Base-by-base conservation (phyloP, 768 basidiomycete genomes). In the Suillus decipiens region DNA sequence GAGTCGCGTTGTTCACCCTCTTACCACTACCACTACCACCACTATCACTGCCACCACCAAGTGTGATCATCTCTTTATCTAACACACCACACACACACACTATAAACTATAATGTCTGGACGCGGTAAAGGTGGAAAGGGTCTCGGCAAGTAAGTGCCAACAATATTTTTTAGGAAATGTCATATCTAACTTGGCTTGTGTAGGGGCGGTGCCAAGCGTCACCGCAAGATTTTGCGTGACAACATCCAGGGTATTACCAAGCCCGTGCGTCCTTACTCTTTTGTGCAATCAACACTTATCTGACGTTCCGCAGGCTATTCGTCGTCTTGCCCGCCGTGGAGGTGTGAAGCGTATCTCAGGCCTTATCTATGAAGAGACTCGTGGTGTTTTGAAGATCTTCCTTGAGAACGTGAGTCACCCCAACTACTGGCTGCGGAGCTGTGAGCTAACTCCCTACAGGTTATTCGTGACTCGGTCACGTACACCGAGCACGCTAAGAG, bases 401-500 rank as follows among this genome's bases (percentile, higher is more conserved):
- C 82, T 92, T 19, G 90, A 92, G 79, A 90, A 89, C 65, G 87
- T 87, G 68, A 72, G 89, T 83, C 74, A 83, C 72, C 5, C 65
- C 50, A 36, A 60, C 31, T 19, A 41, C 50, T 12, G 64, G 24
- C 41, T 14, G 33, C 41, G 48, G 60, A 51, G 47, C n/a, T 31
- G 47, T 55, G 41, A 36, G 28, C 57, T 70, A 60, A 66, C 62
- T 65, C 54, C 24, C n/a, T 19, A 56, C 68, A 92, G 90, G 89
- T 94, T 70, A 94, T 95, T 71, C 88, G 92, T 69, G 93, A 95
- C 80, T 93, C 92, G 2, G 93, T 95, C 68, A 95, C 93, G 59
- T 95, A 95, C 82, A 95, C 93, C 43, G 93, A 95, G 77, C 93
- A 95, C 80, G 93, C 93, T 59, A 95, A 95, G 80, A 84, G 90